phyloP scores from a whole-genome alignment of 1,284 basidiomycete species.

The Pseudozyma sp. region DNA sequence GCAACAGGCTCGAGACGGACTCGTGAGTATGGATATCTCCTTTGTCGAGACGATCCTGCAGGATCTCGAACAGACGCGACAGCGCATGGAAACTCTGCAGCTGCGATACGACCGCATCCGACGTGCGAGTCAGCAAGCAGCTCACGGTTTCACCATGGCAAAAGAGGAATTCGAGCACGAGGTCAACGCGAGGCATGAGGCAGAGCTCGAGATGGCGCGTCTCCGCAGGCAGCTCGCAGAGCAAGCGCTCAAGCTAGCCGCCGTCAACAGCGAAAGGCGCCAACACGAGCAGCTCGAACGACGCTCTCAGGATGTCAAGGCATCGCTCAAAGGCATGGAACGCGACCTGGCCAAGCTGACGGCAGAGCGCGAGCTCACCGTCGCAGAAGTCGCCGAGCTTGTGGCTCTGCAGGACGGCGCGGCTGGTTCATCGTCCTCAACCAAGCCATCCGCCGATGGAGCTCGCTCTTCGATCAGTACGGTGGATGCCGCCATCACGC shows the following conservation, averaged over 20 bases:
- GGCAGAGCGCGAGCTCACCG: conserved; percentile 87
- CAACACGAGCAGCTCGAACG: conserved; percentile 81
- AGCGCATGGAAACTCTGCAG: conserved; percentile 78
- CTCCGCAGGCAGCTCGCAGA: conserved; percentile 86
- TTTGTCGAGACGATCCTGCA: conserved; percentile 80
- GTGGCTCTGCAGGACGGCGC: conserved; percentile 75
- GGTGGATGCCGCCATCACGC: conserved; percentile 72
- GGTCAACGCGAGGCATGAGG: conserved; percentile 84
- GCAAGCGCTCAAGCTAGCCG: conserved; percentile 85
- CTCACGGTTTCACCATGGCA: conserved; percentile 89
- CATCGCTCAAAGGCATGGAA: conserved; percentile 82
- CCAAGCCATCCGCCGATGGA: conserved; percentile 10
- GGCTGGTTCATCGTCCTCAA: conserved; percentile 8
- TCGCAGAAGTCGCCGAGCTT: conserved; percentile 93
- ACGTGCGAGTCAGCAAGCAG: conserved; percentile 84
- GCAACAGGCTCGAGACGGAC: conserved; percentile 75
- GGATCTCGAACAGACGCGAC: conserved; percentile 77
- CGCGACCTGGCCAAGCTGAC: conserved; percentile 86
- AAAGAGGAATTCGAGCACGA: conserved; percentile 93
- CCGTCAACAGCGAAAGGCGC: conserved; percentile 79
- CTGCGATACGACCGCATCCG: conserved; percentile 84
- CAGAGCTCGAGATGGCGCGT: conserved; percentile 88
- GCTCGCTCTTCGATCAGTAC: conserved; percentile 20
- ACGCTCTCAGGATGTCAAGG: conserved; percentile 81
- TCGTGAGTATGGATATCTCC: conserved; percentile 78